Base-by-base conservation (phyloP, 106 monocot genomes). In the Alisma plantagoaquatica region DNA sequence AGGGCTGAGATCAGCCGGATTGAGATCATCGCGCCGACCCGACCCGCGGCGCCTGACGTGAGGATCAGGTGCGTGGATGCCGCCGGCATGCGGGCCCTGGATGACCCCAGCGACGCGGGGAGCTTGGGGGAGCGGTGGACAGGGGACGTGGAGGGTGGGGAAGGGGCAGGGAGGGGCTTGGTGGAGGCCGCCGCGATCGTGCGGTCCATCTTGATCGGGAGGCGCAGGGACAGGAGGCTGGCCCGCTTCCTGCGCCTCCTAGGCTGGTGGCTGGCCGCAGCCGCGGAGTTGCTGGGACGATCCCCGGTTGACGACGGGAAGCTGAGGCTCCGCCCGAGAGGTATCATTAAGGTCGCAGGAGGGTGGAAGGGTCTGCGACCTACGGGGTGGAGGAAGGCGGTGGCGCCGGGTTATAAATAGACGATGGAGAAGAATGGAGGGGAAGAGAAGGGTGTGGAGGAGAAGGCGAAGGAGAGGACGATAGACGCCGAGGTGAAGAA, bases 41-140 rank as follows among this genome's bases (percentile, higher is more conserved):
- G 52, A 23, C 68, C 59, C 51, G 50, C 66, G 17, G 74, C 66
- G 7, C 66, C 75, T 7, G 79, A 71, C 14, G 69, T 60, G 42
- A 79, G 59, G 56, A 85, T 61, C 53, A 62, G 10, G 50, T 12
- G 27, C 3, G 58, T 43, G 8, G 58, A 28, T 0, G 56, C n/a
- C n/a, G n/a, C n/a, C n/a, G n/a, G n/a, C n/a, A n/a, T n/a, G n/a
- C n/a, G n/a, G n/a, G n/a, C n/a, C n/a, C n/a, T 35, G 29, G 64
- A 29, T 0, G 31, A 11, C 29, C 2, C 23, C 38, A 21, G 12
- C 33, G 56, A 7, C 53, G 52, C 29, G 26, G 20, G 16, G 63
- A 8, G 27, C 14, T 20, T 1, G 38, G 12, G 48, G 51, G n/a
- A 4, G 33, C 26, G 25, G 15, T 42, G n/a, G 35, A 58, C 28